Evolutionary conservation across 2,329 filamentous ascomycete species (phyloP).

Genomic region (Penicillium frequentans): DNA sequence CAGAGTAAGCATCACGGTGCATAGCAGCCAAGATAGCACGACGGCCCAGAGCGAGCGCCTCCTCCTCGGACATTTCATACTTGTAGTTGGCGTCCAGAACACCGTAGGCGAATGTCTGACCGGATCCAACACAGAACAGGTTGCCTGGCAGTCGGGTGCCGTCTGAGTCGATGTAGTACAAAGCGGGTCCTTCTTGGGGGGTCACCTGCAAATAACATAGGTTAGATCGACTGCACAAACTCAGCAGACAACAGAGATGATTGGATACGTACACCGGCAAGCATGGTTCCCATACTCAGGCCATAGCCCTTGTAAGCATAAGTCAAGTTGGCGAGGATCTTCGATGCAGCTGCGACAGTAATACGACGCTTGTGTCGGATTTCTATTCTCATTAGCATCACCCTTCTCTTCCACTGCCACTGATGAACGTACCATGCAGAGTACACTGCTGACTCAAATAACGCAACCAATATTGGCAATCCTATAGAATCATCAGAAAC

Average conservation of each 20-base stretch:
- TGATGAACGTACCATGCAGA: slow-evolving; percentile 65
- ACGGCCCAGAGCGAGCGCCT: slow-evolving; percentile 85
- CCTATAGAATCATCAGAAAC: slow-evolving; percentile 47
- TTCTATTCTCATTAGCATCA: slow-evolving; percentile 46
- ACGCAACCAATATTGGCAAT: slow-evolving; percentile 99
- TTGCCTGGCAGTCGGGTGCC: slow-evolving; percentile 90
- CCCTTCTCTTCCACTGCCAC: background rate
- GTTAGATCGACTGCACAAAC: background rate
- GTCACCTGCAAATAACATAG: slow-evolving; percentile 30
- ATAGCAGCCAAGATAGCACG: slow-evolving; percentile 94
- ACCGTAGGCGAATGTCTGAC: slow-evolving; percentile 98
- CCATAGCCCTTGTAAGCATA: slow-evolving; percentile 99
- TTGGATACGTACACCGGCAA: slow-evolving; percentile 84
- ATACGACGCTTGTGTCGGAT: slow-evolving; percentile 99
- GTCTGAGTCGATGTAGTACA: slow-evolving; percentile 99
- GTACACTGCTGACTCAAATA: slow-evolving; percentile 99
- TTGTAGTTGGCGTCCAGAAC: slow-evolving; percentile 94
- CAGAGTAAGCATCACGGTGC: slow-evolving; percentile 97
- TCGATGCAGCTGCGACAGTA: slow-evolving; percentile 92
- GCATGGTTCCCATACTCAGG: slow-evolving; percentile 99
- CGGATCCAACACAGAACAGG: slow-evolving; percentile 96
- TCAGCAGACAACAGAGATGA: background rate
- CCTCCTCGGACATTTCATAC: slow-evolving; percentile 83
- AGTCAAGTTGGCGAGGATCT: slow-evolving; percentile 97
- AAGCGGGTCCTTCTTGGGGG: slow-evolving; percentile 88